These are phyloP conservation scores for Pseudocercospora cruenta DNA, from an alignment of 2,329 filamentous ascomycete species.

Conservation along the genomic window DNA sequence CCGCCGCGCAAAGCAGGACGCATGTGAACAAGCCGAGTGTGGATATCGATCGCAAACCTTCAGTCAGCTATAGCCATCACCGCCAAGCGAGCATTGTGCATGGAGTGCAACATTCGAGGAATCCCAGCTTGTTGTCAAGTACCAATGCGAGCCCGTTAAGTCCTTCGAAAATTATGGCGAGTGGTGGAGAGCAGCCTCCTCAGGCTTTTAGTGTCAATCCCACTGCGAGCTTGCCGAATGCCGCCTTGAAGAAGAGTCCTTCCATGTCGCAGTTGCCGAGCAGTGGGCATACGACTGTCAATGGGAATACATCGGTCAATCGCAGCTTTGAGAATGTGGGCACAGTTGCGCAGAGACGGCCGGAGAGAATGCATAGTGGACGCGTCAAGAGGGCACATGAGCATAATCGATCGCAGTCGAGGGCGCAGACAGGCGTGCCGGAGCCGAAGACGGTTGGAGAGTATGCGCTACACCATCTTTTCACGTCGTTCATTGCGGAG, in stretches of 20 bases:
- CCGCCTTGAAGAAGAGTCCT: conserved; percentile 38
- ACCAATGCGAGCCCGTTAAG: conserved; percentile 79
- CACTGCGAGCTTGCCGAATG: not conserved
- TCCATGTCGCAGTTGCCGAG: conserved; percentile 37
- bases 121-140: conserved; percentile 82
- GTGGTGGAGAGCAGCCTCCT: conserved; percentile 9
- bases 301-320: conserved; percentile 27
- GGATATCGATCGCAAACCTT: conserved; percentile 54
- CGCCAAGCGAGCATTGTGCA: conserved; percentile 96
- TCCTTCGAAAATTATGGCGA: conserved; percentile 74
- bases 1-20: conserved; percentile 44
- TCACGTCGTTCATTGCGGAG: conserved; percentile 94
- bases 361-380: conserved; percentile 54
- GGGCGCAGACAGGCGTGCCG: conserved; percentile 48
- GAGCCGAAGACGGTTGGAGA: conserved; percentile 95
- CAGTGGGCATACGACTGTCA: conserved; percentile 23
- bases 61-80: conserved; percentile 77
- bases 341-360: conserved; percentile 33
- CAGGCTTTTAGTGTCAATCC: not conserved
- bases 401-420: conserved; percentile 71
- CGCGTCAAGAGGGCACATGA: conserved; percentile 72
- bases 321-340: conserved; percentile 34
- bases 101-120: conserved; percentile 88
- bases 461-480: conserved; percentile 93
- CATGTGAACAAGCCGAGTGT: conserved; percentile 36